Evolutionary conservation across 225 moss, liverwort and hornwort species (phyloP), one percentile per base, ranked within the genome.

Genomic region (Thuidium tamariscinum): DNA sequence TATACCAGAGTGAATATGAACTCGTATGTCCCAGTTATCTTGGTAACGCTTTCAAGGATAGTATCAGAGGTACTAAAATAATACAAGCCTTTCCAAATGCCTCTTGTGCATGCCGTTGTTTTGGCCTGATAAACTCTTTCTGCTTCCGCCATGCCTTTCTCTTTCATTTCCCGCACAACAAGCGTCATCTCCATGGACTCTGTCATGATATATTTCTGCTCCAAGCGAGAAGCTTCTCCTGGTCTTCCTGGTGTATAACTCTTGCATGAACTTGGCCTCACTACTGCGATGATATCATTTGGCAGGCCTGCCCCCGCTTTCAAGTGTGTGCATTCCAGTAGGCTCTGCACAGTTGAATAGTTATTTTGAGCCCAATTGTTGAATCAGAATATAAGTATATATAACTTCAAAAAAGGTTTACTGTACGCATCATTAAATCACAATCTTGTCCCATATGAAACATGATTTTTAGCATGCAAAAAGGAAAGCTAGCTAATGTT

Each of bases 131-230:
- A 89, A 2, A 89, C 60, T 83, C 41, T 82, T 64, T 73, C 51
- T 36, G 79, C 29, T 30, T 61, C 57, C 36, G 27, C 23, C 62
- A 69, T n/a, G 14, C 68, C 60, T 61, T 68, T 60, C 13, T 49
- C 52, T 77, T 88, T 88, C 37, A 89, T 20, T 54, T 77, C 12
- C 10, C 59, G 74, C 79, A 90, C 93, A 79, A 78, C 64, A 32
- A 93, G 34, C 63, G 42, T 69, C 87, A 93, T 88, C 21, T 91
- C 87, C 89, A 91, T 87, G 52, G 82, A 16, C 77, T 93, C 91
- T 29, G 74, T 32, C 39, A 85, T 81, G 23, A 91, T 90, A 1
- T 67, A 32, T 30, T 88, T 93, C 87, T 88, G 91, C 57, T 88
- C 86, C 66, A 83, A 83, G 39, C 86, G 71, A 54, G 72, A 52